These are phyloP conservation scores for Hanseniaspora lachancei DNA, from an alignment of 805 yeast genomes.

Conservation along the genomic window DNA sequence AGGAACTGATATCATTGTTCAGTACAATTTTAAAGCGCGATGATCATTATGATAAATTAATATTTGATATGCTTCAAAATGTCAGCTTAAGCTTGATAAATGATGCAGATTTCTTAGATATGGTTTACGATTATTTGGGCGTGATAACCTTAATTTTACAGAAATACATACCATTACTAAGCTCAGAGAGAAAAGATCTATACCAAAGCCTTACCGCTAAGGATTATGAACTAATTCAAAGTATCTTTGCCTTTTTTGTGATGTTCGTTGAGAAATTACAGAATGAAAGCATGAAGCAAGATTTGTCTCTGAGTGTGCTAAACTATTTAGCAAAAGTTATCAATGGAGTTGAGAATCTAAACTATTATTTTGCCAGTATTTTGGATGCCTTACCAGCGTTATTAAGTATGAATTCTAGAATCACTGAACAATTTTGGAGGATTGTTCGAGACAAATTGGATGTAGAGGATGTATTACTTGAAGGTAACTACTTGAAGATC, in stretches of 20 bases:
- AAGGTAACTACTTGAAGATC: constrained; percentile 1
- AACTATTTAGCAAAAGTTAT: constrained; percentile 48
- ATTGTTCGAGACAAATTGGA: constrained; percentile 27
- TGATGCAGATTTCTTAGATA: constrained; percentile 50
- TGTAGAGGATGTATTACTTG: constrained; percentile 16
- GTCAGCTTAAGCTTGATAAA: constrained; percentile 22
- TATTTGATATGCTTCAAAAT: constrained; percentile 36
- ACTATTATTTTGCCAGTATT: constrained; percentile 10
- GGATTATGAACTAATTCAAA: constrained; percentile 36
- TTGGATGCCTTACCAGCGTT: not conserved
- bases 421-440: constrained; percentile 40
- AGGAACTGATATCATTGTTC: constrained; percentile 61
- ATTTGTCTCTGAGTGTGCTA: constrained; percentile 57
- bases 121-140: constrained; percentile 67
- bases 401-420: constrained; percentile 33
- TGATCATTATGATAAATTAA: constrained; percentile 39
- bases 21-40: constrained; percentile 55
- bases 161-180: constrained; percentile 45
- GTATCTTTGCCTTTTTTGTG: constrained; percentile 31
- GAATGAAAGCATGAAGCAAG: constrained; percentile 51
- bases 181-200: constrained; percentile 24
- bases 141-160: constrained; percentile 53
- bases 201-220: constrained; percentile 15
- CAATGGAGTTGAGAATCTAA: constrained; percentile 28
- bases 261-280: constrained; percentile 48